These are phyloP conservation scores for Jaapia argillacea DNA, from an alignment of 768 basidiomycete species.

Conservation along the genomic window DNA sequence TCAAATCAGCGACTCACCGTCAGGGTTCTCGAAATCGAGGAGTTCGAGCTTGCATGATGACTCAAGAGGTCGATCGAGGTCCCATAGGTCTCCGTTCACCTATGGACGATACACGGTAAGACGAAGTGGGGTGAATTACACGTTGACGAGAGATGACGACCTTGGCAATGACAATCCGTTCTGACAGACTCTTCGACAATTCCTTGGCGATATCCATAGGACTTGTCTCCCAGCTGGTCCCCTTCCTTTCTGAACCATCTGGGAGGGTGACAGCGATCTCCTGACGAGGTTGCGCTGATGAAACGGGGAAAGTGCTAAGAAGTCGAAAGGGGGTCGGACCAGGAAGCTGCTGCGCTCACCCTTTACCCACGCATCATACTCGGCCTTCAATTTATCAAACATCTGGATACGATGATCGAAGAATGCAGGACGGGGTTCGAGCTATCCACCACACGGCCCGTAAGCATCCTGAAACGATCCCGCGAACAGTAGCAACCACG, in stretches of 20 bases:
- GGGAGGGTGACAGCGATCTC: conserved; percentile 78
- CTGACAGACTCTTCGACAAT: conserved; percentile 79
- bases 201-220: conserved; percentile 88
- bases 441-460: conserved; percentile 28
- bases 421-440: conserved; percentile 77
- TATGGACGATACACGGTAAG: conserved; percentile 15
- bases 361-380: conserved; percentile 74
- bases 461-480: conserved; percentile 1
- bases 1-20: conserved; percentile 38
- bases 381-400: conserved; percentile 78
- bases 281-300: conserved; percentile 66
- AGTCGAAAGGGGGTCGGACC: no score
- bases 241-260: conserved; percentile 79
- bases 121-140: conserved; percentile 3
- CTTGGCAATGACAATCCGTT: conserved; percentile 89
- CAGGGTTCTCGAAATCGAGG: conserved; percentile 87
- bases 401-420: conserved; percentile 86
- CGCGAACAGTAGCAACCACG: no score
- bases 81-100: conserved; percentile 88
- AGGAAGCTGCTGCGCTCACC: no score
- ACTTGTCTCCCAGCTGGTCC: conserved; percentile 88
- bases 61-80: conserved; percentile 92
- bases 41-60: conserved; percentile 69
- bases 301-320: conserved; percentile 2
- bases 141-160: conserved; percentile 26